phyloP scores from a whole-genome alignment of 164 flowering plant species.

The Macadamia integrifolia region DNA sequence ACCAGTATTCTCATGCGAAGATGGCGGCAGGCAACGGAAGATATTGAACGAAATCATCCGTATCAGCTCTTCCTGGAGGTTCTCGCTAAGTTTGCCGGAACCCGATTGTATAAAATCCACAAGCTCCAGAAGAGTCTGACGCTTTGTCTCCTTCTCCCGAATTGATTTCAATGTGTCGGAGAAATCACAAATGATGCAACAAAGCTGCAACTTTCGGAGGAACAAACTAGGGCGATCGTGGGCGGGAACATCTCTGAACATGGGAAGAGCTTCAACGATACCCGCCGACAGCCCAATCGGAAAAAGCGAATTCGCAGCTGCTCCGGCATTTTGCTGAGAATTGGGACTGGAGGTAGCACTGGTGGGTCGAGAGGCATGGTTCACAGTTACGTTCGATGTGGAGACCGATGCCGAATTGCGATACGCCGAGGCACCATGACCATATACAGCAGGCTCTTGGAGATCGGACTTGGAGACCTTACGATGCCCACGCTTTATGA shows the following conservation, averaged over 20 bases:
- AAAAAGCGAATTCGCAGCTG: not conserved
- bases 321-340: constrained; percentile 11
- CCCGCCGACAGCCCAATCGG: constrained; percentile 9
- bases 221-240: constrained; percentile 39
- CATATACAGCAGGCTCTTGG: constrained; percentile 18
- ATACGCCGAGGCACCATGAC: constrained; percentile 5
- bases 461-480: constrained; percentile 34
- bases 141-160: constrained; percentile 40
- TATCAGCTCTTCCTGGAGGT: constrained; percentile 35
- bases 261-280: constrained; percentile 37
- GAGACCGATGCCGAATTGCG: constrained; percentile 16
- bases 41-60: constrained; percentile 33
- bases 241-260: constrained; percentile 33
- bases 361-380: constrained; percentile 34
- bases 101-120: constrained; percentile 43
- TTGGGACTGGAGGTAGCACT: constrained; percentile 9
- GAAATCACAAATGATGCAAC: constrained; percentile 37
- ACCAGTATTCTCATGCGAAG: constrained; percentile 36
- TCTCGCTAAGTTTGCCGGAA: constrained; percentile 31
- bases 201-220: constrained; percentile 36
- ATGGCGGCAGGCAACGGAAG: constrained; percentile 41
- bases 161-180: constrained; percentile 33
- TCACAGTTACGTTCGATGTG: constrained; percentile 34
- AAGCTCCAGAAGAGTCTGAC: constrained; percentile 40
- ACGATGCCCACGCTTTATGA: constrained; percentile 42